phyloP scores from a whole-genome alignment of 148 eudicot genomes.

The Polygonum aviculare region DNA sequence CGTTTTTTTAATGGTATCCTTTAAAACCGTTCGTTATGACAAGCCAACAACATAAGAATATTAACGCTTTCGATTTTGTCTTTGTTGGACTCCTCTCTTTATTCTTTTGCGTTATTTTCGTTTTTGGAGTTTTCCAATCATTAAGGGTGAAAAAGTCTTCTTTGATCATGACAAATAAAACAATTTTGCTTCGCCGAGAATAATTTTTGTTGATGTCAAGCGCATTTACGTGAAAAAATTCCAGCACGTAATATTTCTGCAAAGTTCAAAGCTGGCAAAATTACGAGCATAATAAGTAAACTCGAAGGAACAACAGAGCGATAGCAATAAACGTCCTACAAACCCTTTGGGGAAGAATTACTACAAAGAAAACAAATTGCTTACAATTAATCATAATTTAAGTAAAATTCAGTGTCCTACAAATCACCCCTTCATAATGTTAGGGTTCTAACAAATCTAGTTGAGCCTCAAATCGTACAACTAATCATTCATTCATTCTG shows the following conservation, averaged over 20 bases:
- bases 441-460: not conserved
- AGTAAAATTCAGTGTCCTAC: conserved; percentile 9
- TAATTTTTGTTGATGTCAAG: too few relatives aligned
- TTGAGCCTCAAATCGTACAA: not conserved
- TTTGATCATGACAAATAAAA: not conserved
- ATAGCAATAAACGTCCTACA: not conserved
- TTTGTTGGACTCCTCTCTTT: not conserved
- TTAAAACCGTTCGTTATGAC: not conserved
- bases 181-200: not conserved
- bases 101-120: not conserved
- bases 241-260: not conserved
- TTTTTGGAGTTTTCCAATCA: not conserved
- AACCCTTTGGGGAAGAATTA: not conserved
- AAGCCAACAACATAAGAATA: not conserved
- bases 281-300: not conserved
- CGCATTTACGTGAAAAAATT: too few relatives aligned
- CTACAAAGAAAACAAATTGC: not conserved
- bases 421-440: not conserved
- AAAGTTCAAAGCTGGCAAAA: not conserved
- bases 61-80: not conserved
- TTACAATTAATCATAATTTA: too few relatives aligned
- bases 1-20: not conserved
- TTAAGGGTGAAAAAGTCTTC: not conserved
- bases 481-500: not conserved
- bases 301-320: not conserved